These are phyloP conservation scores for Fusarium anguioides DNA, from an alignment of 2,329 filamentous ascomycete species.

Conservation along the genomic window DNA sequence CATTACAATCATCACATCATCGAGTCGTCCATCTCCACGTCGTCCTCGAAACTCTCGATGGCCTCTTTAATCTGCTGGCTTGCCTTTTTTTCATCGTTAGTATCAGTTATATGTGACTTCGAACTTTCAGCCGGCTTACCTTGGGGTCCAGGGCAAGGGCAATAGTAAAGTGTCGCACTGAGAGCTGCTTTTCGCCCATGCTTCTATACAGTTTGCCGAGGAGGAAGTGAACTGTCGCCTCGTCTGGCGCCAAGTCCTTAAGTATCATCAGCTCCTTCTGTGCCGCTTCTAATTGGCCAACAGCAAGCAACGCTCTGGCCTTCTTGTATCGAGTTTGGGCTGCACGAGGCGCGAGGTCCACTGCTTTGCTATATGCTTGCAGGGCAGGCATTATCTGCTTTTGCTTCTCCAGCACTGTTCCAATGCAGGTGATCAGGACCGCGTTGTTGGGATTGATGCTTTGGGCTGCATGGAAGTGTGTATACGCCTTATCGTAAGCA, in stretches of 20 bases:
- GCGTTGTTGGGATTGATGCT: slow-evolving; percentile 94
- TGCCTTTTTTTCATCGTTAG: slow-evolving; percentile 65
- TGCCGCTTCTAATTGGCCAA: slow-evolving; percentile 77
- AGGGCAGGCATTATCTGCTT: slow-evolving; percentile 84
- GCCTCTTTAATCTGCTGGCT: slow-evolving; percentile 95
- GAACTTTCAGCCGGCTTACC: slow-evolving; percentile 62
- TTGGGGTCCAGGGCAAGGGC: slow-evolving; percentile 96
- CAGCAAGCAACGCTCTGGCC: slow-evolving; percentile 83
- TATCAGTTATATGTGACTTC: neutral
- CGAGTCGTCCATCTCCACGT: slow-evolving; percentile 75
- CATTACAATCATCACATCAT: slow-evolving; percentile 65
- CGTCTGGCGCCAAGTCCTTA: slow-evolving; percentile 91
- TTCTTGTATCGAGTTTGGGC: slow-evolving; percentile 93
- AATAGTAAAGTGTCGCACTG: slow-evolving; percentile 94
- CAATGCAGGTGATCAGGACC: slow-evolving; percentile 92
- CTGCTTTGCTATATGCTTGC: slow-evolving; percentile 83
- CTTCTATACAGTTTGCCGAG: slow-evolving; percentile 85
- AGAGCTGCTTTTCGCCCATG: slow-evolving; percentile 77
- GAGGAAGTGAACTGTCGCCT: slow-evolving; percentile 95
- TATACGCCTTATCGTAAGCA: slow-evolving; percentile 89
- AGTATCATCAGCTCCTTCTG: slow-evolving; percentile 86
- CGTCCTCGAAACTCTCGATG: slow-evolving; percentile 90
- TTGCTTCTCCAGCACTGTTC: slow-evolving; percentile 87
- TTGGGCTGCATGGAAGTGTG: slow-evolving; percentile 89
- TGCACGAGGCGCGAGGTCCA: slow-evolving; percentile 82